Evolutionary conservation across 371 early-diverging fungal genomes (phyloP).

Genomic region (Polyrhizophydium stewartii): DNA sequence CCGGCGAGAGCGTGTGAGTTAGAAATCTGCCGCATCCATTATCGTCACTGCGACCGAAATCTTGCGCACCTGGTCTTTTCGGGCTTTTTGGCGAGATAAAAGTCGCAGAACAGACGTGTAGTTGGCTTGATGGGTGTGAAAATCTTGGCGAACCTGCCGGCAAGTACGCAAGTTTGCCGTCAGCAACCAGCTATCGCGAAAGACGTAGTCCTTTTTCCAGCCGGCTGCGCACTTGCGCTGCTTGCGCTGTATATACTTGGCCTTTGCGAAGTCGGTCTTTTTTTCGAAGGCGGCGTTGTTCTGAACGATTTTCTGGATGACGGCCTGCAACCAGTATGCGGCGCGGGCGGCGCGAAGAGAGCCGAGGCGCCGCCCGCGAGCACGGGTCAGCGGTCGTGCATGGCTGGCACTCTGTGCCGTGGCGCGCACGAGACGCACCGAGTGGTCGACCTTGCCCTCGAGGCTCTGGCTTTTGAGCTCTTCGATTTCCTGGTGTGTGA

Average conservation of each 20-base stretch:
- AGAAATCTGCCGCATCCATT: no score
- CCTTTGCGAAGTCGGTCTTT: slow-evolving; percentile 94
- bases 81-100: slow-evolving; percentile 74
- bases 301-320: slow-evolving; percentile 41
- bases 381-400: no score
- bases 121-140: slow-evolving; percentile 82
- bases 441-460: slow-evolving; percentile 59
- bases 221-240: slow-evolving; percentile 67
- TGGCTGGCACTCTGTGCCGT: no score
- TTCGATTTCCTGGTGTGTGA: slow-evolving; percentile 82
- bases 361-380: no score
- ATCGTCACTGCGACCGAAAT: no score
- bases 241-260: slow-evolving; percentile 92
- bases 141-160: slow-evolving; percentile 68
- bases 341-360: neutral
- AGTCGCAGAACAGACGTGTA: slow-evolving; percentile 69
- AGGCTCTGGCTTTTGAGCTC: slow-evolving; percentile 68
- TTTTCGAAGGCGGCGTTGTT: slow-evolving; percentile 81
- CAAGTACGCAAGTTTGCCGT: neutral
- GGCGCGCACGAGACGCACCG: slow-evolving; percentile 26
- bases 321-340: neutral
- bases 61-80: slow-evolving; percentile 64
- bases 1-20: no score
- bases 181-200: neutral
- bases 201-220: neutral